Conservation (phyloP, 2,329 filamentous ascomycete species). For the Claviceps cyperi region DNA sequence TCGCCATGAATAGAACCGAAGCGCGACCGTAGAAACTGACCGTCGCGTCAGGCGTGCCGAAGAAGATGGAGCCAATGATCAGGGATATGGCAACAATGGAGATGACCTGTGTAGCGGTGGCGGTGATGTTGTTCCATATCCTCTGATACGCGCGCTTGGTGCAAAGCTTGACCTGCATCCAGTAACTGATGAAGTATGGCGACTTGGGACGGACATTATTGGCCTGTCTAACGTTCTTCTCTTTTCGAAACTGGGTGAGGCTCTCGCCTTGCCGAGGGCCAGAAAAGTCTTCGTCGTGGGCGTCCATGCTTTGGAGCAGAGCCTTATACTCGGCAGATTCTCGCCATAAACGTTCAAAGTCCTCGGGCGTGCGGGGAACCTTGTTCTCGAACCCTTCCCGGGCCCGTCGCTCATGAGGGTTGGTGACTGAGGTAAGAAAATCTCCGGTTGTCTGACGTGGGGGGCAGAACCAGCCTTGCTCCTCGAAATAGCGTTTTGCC, state of each 20-base stretch:
- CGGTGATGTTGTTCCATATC: conserved; percentile 35
- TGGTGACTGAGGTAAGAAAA: conserved; percentile 56
- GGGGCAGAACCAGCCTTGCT: conserved; percentile 55
- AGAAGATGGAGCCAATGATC: conserved; percentile 49
- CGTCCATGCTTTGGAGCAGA: conserved; percentile 33
- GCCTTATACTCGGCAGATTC: conserved; percentile 28
- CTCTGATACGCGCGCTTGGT: conserved; percentile 37
- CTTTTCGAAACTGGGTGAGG: conserved; percentile 28
- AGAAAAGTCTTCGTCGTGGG: conserved; percentile 32
- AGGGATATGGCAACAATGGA: conserved; percentile 41
- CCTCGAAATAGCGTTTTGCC: conserved; percentile 52
- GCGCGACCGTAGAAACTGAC: conserved; percentile 39
- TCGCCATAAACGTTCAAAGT: conserved; percentile 42
- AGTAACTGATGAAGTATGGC: conserved; percentile 40
- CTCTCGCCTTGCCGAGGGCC: conserved; percentile 23
- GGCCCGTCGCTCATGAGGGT: conserved; percentile 42
- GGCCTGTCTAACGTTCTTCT: conserved; percentile 36
- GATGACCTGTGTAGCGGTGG: conserved; percentile 29
- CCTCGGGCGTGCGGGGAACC: conserved; percentile 54
- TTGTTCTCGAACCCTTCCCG: conserved; percentile 42
- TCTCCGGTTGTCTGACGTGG: conserved; percentile 53
- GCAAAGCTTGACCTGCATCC: conserved; percentile 38
- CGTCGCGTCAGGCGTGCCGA: conserved; percentile 32
- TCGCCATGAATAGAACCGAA: conserved; percentile 43
- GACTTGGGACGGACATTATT: conserved; percentile 39